Conservation (phyloP, 1,139 yeast genomes). For the Yamadazyma diddensiae region DNA sequence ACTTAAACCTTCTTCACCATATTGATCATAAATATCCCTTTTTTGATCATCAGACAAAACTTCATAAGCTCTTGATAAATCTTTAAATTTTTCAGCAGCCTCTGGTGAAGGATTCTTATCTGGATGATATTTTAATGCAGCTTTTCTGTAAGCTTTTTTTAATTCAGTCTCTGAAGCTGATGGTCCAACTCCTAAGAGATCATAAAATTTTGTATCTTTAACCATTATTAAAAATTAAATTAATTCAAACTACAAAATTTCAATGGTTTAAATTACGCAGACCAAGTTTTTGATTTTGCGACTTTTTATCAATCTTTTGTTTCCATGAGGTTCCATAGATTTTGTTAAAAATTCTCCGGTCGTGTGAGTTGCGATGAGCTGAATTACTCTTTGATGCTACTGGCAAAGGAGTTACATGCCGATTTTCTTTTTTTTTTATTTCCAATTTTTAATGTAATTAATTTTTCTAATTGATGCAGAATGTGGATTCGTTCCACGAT, state of each 20-base stretch:
- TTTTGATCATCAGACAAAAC: conserved; percentile 81
- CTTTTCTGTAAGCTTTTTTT: conserved; percentile 92
- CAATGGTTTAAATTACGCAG: conserved; percentile 1
- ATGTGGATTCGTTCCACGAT: too few relatives aligned
- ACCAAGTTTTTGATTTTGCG: conserved; percentile 2
- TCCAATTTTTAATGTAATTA: too few relatives aligned
- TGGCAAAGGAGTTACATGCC: too few relatives aligned
- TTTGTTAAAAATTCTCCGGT: too few relatives aligned
- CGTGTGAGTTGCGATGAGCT: too few relatives aligned
- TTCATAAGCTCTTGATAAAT: conserved; percentile 88
- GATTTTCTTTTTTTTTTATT: too few relatives aligned
- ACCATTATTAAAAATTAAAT: conserved; percentile 54
- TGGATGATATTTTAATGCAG: conserved; percentile 93
- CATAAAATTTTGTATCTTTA: conserved; percentile 86
- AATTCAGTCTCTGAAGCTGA: conserved; percentile 79
- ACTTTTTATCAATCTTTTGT: background rate
- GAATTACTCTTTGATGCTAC: too few relatives aligned
- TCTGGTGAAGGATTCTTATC: conserved; percentile 78
- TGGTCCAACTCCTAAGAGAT: conserved; percentile 75
- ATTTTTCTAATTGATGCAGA: too few relatives aligned
- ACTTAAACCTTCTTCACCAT: conserved; percentile 88
- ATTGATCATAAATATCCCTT: conserved; percentile 84
- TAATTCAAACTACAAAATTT: background rate
- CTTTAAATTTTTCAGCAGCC: conserved; percentile 96
- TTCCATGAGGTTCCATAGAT: conserved; percentile 8